Percentiles rank a stretch among this genome's conserved stretches.
Evolutionary conservation across 176 grass and related monocot genomes (phyloP).

Genomic region (Otatea glauca): DNA sequence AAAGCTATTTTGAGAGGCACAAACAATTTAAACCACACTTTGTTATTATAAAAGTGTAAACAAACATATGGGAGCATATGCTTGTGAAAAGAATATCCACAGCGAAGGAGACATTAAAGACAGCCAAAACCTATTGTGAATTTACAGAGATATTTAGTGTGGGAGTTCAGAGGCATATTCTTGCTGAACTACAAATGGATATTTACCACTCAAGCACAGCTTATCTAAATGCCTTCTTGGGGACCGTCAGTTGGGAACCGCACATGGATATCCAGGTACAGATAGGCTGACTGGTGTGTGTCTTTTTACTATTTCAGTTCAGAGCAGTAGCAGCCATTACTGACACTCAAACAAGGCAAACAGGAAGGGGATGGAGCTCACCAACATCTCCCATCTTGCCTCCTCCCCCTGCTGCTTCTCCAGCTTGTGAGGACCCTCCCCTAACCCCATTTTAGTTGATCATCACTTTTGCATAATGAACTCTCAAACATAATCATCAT

Average conservation of each 20-base stretch:
- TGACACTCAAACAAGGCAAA: slow-evolving; percentile 25
- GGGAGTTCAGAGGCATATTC: not conserved
- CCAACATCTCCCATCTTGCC: slow-evolving; percentile 38
- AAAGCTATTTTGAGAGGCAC: slow-evolving; percentile 1
- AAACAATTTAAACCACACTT: not conserved
- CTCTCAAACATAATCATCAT: too few relatives aligned
- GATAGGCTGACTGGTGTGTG: slow-evolving; percentile 45
- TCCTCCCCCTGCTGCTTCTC: slow-evolving; percentile 43
- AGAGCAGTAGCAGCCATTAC: slow-evolving; percentile 14
- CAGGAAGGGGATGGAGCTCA: slow-evolving; percentile 45
- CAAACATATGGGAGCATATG: not conserved
- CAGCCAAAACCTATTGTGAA: slow-evolving; percentile 5
- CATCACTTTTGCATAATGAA: too few relatives aligned
- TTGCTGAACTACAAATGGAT: slow-evolving; percentile 32
- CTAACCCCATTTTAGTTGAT: too few relatives aligned
- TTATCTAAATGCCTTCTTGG: slow-evolving; percentile 47
- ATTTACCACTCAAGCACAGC: slow-evolving; percentile 42
- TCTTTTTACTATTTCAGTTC: slow-evolving; percentile 35
- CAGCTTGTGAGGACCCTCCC: too few relatives aligned
- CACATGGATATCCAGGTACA: slow-evolving; percentile 42
- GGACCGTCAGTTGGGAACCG: slow-evolving; percentile 50
- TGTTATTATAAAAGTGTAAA: not conserved
- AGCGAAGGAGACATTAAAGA: not conserved
- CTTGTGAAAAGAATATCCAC: not conserved
- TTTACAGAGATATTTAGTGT: slow-evolving; percentile 37